Evolutionary conservation across 768 basidiomycete genomes (phyloP), one percentile per base, ranked within the genome.

Genomic region (Leccinum sublutescens): DNA sequence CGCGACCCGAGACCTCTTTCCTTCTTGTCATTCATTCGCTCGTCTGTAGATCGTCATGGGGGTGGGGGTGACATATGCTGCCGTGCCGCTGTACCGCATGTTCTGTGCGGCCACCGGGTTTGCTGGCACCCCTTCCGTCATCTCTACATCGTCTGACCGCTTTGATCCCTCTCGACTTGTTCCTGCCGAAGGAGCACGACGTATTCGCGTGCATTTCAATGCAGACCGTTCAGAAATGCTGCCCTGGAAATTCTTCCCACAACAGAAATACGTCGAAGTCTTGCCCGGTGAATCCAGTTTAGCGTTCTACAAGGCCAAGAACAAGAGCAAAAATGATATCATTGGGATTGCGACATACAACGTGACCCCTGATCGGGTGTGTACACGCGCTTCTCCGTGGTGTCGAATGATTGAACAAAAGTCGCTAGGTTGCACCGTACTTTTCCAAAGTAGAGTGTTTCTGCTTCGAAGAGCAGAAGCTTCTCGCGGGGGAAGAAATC

Each of bases 371-470:
- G 92, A 93, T 70, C 83, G 95, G 73, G 96, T 97, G 69, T 50
- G 88, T 78, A 7, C 11, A 1, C 15, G 27, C 29, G 7, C 43
- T 19, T 43, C 23, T 36, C 15, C 5, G 34, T 40, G n/a, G 15
- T 31, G 11, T 15, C 43, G 11, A 19, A 45, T 45, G 11, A 45
- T 11, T 3, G 12, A n/a, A 49, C 48, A 21, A 31, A 21, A 23
- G 17, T 8, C 19, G 15, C 50, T 53, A 98, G 96, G 83, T 98
- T 64, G 97, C 97, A 9, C 95, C 96, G 0, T 98, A 98, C 74
- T 99, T 99, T 70, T 94, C 95, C 53, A 99, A 99, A 77, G 94
- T 99, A 12, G 97, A 99, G 74, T 99, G 97, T 65, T 99, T 99
- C 79, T 99, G 97, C 75, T 99, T 99, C 65, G 97, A 99, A 73